Evolutionary conservation across 345 rosid species (phyloP).

Genomic region (Linum usitatissimum): DNA sequence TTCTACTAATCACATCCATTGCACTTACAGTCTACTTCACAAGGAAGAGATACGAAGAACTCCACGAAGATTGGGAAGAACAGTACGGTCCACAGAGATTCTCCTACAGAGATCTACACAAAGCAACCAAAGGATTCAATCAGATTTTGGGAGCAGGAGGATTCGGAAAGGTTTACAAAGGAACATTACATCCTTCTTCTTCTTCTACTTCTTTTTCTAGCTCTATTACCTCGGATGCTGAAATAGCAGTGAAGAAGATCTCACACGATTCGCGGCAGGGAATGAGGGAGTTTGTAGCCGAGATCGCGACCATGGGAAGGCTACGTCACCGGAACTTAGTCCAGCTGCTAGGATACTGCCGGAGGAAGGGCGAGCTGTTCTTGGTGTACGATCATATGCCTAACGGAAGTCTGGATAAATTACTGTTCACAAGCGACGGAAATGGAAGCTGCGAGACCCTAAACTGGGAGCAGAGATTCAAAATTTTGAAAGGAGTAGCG

Average conservation of each 20-base stretch:
- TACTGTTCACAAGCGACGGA: background rate
- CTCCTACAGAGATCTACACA: conserved; percentile 10
- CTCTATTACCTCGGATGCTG: background rate
- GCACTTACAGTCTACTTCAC: background rate
- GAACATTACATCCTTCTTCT: background rate
- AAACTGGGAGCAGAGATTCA: conserved; percentile 8
- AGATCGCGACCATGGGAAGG: conserved; percentile 16
- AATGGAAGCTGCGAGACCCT: background rate
- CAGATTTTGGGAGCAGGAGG: conserved; percentile 11
- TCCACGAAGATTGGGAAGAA: conserved; percentile 17
- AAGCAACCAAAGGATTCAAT: conserved; percentile 14
- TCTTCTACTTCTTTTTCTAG: no score
- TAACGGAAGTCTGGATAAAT: conserved; percentile 17
- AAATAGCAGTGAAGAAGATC: conserved; percentile 14
- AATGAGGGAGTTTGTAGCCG: conserved; percentile 15
- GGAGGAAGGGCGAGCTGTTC: conserved; percentile 15
- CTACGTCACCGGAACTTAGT: conserved; percentile 16
- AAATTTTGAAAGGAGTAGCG: conserved; percentile 15
- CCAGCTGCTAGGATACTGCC: conserved; percentile 15
- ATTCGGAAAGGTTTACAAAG: conserved; percentile 14
- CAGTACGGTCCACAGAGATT: conserved; percentile 18
- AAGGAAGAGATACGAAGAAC: conserved; percentile 13
- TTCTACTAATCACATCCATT: background rate
- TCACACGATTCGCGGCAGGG: conserved; percentile 15
- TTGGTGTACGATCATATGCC: conserved; percentile 17